A percentile compares a stretch with the other conserved stretches of the same genome.
Conservation (phyloP, 2,329 filamentous ascomycete species). For the Dendryphion nanum region DNA sequence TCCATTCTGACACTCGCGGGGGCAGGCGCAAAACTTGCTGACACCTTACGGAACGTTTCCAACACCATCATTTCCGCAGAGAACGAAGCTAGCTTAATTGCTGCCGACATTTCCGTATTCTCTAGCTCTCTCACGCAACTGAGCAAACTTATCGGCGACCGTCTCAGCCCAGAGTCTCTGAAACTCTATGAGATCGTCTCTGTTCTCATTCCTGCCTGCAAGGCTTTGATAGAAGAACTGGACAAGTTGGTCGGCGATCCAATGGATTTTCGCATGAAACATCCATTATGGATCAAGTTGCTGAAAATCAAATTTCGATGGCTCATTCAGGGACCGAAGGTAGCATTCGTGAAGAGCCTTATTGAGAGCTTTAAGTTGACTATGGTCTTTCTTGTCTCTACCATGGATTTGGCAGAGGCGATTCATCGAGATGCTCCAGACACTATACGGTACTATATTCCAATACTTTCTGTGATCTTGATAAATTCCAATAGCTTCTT, state of each 20-base stretch:
- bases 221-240: background rate
- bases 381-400: background rate
- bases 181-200: background rate
- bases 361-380: background rate
- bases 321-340: background rate
- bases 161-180: background rate
- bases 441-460: background rate
- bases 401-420: background rate
- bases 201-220: background rate
- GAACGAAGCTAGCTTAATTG: slow-evolving; percentile 2
- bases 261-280: background rate
- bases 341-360: background rate
- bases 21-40: slow-evolving; percentile 2
- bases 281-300: background rate
- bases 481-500: too few relatives aligned
- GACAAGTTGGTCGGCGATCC: background rate
- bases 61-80: background rate
- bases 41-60: background rate
- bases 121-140: slow-evolving; percentile 2
- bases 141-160: slow-evolving; percentile 1
- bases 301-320: background rate
- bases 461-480: background rate
- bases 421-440: background rate
- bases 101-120: slow-evolving; percentile 4
- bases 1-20: slow-evolving; percentile 4